A percentile compares a stretch with the other conserved stretches of the same genome.
Conservation (phyloP, 495 filamentous ascomycete species). For the Halenospora varia region DNA sequence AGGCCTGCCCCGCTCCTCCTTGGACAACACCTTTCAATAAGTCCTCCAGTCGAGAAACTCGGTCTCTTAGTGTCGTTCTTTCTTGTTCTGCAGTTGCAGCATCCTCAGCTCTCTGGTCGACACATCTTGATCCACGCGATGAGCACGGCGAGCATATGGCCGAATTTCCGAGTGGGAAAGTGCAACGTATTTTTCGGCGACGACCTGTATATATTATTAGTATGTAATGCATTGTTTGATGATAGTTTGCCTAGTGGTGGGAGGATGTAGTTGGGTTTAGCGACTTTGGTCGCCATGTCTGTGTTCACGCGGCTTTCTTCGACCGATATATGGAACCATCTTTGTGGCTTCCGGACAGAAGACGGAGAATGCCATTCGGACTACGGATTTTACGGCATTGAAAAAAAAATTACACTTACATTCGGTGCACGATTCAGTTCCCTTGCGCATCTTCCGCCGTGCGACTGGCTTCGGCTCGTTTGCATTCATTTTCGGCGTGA, state of each 20-base stretch:
- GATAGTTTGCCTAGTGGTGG: no score
- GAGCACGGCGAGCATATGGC: conserved; percentile 3
- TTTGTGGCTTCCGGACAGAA: no score
- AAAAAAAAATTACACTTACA: no score
- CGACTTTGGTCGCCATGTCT: no score
- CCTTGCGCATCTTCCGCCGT: conserved; percentile 11
- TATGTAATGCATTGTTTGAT: background rate
- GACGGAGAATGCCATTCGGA: no score
- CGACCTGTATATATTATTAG: conserved; percentile 3
- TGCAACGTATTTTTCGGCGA: conserved; percentile 10
- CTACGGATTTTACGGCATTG: no score
- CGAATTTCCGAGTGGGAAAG: background rate
- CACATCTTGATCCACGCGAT: conserved; percentile 2
- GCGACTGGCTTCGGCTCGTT: background rate
- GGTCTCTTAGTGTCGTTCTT: background rate
- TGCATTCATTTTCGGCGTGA: background rate
- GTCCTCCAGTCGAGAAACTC: background rate
- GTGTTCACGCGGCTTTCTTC: no score
- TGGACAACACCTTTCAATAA: background rate
- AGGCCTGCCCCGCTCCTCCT: background rate
- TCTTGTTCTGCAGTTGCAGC: background rate
- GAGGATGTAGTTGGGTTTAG: no score
- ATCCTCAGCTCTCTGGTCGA: conserved; percentile 3
- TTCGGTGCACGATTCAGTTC: conserved; percentile 14
- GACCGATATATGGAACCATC: no score